These are phyloP conservation scores for Pleurotus salmoneostramineus DNA, from an alignment of 768 basidiomycete species.

Conservation along the genomic window DNA sequence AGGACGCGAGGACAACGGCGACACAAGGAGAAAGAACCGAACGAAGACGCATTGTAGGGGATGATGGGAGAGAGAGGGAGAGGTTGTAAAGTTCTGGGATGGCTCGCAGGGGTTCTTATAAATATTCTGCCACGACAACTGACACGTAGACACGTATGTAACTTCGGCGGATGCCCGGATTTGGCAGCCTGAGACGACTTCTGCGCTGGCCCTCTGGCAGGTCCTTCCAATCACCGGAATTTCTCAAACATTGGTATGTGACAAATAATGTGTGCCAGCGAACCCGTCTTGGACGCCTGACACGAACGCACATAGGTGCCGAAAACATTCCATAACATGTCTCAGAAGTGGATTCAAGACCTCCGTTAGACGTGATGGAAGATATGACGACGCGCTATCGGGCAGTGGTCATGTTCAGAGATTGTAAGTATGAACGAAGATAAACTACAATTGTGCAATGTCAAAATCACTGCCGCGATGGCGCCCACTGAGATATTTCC, in stretches of 20 bases:
- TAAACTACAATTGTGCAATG: conserved; percentile 30
- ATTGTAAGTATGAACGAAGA: conserved; percentile 7
- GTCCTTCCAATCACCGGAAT: not conserved
- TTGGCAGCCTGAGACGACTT: not conserved
- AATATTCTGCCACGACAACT: conserved; percentile 21
- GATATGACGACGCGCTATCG: too few relatives aligned
- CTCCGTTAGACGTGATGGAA: too few relatives aligned
- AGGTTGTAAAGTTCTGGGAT: conserved; percentile 1
- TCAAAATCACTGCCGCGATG: conserved; percentile 73
- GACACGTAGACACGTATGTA: conserved; percentile 42
- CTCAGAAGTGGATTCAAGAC: too few relatives aligned
- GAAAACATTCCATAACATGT: not conserved
- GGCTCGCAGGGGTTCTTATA: not conserved
- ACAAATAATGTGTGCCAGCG: conserved; percentile 1
- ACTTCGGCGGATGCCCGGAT: conserved; percentile 7
- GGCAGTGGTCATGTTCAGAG: not conserved
- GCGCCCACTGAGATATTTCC: conserved; percentile 63
- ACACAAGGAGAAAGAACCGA: conserved; percentile 44
- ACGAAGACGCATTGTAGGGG: conserved; percentile 56
- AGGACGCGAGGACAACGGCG: conserved; percentile 46
- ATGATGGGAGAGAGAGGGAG: conserved; percentile 13
- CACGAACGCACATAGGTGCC: not conserved
- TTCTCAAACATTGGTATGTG: not conserved
- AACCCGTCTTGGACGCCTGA: not conserved
- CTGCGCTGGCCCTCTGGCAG: too few relatives aligned